Evolutionary conservation across 2,329 filamentous ascomycete genomes (phyloP).

Genomic region (Gaeumannomyces tritici): DNA sequence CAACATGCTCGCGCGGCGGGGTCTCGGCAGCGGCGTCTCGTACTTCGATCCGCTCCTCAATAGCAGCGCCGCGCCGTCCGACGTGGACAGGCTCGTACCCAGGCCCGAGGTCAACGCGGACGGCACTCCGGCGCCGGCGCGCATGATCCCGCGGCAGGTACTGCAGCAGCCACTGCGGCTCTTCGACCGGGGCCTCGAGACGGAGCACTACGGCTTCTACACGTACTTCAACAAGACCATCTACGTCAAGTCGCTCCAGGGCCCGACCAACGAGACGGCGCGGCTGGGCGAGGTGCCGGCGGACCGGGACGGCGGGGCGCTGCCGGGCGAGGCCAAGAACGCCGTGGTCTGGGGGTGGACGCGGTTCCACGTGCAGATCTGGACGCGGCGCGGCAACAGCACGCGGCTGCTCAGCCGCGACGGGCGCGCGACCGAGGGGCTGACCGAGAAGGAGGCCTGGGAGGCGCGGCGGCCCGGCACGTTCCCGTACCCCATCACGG

Average conservation of each 20-base stretch:
- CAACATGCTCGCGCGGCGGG: slow-evolving; percentile 17
- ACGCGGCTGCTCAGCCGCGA: slow-evolving; percentile 26
- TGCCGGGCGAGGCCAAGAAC: slow-evolving; percentile 41
- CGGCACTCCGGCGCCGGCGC: slow-evolving; percentile 62
- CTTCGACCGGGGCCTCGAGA: slow-evolving; percentile 69
- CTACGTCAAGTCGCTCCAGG: slow-evolving; percentile 56
- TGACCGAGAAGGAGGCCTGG: slow-evolving; percentile 47
- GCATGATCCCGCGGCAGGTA: slow-evolving; percentile 56
- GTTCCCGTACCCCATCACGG: slow-evolving; percentile 54
- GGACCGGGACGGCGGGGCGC: slow-evolving; percentile 46
- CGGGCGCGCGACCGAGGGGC: slow-evolving; percentile 22
- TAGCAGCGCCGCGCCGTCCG: not conserved
- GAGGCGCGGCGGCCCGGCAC: slow-evolving; percentile 33
- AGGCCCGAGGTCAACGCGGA: slow-evolving; percentile 53
- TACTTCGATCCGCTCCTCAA: slow-evolving; percentile 7
- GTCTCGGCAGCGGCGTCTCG: slow-evolving; percentile 14
- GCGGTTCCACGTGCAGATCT: slow-evolving; percentile 55
- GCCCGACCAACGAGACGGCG: slow-evolving; percentile 34
- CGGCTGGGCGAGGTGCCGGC: slow-evolving; percentile 29
- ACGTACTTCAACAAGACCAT: slow-evolving; percentile 83
- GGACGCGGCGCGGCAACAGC: slow-evolving; percentile 42
- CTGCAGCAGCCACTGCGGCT: slow-evolving; percentile 71
- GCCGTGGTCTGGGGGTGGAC: slow-evolving; percentile 51
- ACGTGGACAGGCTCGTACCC: slow-evolving; percentile 39
- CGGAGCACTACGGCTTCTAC: slow-evolving; percentile 92